Evolutionary conservation across 73 alveolate genomes (phyloP), one percentile per base, ranked within the genome.

Genomic region (Halteria grandinella): DNA sequence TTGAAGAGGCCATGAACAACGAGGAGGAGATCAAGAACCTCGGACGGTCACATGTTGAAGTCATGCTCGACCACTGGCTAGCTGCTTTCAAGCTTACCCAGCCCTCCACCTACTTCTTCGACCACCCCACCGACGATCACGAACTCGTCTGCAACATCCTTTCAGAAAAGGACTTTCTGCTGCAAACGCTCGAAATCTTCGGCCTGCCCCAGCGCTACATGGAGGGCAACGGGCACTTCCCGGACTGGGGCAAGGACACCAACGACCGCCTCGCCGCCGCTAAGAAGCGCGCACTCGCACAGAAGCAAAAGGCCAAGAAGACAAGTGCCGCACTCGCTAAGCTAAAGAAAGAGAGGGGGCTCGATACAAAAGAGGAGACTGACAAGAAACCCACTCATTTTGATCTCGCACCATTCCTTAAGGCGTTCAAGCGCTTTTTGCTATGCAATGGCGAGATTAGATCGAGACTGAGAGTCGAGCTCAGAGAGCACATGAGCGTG

Each of bases 161-260:
- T 25, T 79, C 97, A 20, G 97, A 95, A 64, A 50, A 73, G 49
- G 97, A 97, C 48, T 89, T 97, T 49, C 66, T 94, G 52, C 66
- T 95, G 31, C 92, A 91, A 41, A 90, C 98, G 17, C 88, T 97
- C 20, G 99, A 93, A 75, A 93, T 91, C 63, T 97, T 93, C 63
- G 99, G 98, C 1, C 90, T 97, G 21, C 99, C 99, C 0, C 86
- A 86, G 41, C 81, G 89, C 18, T 97, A 97, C 86, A 91, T 97
- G 97, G 89, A 95, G 21, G 98, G 98, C 69, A 96, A 90, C 60
- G 99, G 99, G 0, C 99, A 97, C 85, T 97, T 96, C 97, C 89
- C 91, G 27, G 97, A 97, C 83, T 97, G 99, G 98, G 94, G 92
- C 31, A 83, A 91, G 72, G 93, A 95, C 57, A 88, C 80, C 53